Percentiles rank a stretch among this genome's conserved stretches.
phyloP scores from a whole-genome alignment of 257 asterid species.

The Echites panduratus region DNA sequence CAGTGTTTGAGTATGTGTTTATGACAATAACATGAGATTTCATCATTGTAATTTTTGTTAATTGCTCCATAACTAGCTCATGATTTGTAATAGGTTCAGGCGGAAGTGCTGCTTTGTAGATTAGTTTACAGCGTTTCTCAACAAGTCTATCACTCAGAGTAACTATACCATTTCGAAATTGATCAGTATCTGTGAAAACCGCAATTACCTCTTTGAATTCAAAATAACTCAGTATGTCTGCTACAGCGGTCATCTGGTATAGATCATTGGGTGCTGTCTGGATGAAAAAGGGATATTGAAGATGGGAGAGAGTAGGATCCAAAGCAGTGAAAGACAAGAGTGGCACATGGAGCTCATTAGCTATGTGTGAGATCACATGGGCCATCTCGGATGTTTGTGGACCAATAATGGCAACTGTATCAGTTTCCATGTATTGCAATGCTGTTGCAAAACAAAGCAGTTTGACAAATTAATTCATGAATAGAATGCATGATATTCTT shows the following conservation, averaged over 20 bases:
- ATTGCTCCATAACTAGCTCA: slow-evolving; percentile 30
- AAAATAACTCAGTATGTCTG: slow-evolving; percentile 55
- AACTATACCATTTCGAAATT: slow-evolving; percentile 50
- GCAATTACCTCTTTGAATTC: slow-evolving; percentile 55
- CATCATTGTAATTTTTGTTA: slow-evolving; percentile 40
- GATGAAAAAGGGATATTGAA: slow-evolving; percentile 76
- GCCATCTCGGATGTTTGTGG: slow-evolving; percentile 85
- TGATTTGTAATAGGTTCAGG: slow-evolving; percentile 37
- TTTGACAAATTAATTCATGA: background rate
- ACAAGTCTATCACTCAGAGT: slow-evolving; percentile 58
- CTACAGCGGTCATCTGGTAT: slow-evolving; percentile 67
- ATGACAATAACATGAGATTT: slow-evolving; percentile 67
- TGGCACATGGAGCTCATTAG: slow-evolving; percentile 79
- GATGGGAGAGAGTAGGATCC: slow-evolving; percentile 71
- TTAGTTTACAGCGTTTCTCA: slow-evolving; percentile 51
- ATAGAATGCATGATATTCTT: background rate
- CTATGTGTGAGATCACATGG: slow-evolving; percentile 70
- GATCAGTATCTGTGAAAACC: slow-evolving; percentile 64
- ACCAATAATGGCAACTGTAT: slow-evolving; percentile 72
- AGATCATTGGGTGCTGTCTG: slow-evolving; percentile 78
- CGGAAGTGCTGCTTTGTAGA: slow-evolving; percentile 58
- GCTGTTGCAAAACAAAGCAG: slow-evolving; percentile 30
- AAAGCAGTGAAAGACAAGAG: slow-evolving; percentile 75
- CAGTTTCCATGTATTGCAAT: slow-evolving; percentile 62
- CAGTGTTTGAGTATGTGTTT: slow-evolving; percentile 44